These are phyloP conservation scores for Daedaleopsis nitida DNA, from an alignment of 768 basidiomycete genomes.

Conservation along the genomic window DNA sequence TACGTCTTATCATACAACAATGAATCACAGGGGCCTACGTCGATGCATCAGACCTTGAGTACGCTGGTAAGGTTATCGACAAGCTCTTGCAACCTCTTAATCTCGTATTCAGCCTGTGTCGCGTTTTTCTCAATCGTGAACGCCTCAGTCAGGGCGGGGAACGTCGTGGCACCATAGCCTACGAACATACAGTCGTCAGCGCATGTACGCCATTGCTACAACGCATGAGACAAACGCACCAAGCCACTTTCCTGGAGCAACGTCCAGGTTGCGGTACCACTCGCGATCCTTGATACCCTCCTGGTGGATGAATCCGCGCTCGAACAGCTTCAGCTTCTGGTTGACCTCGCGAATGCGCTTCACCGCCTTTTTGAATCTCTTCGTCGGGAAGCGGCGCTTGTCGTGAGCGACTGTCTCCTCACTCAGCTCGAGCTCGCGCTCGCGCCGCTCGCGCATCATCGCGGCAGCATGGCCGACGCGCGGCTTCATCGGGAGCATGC, in stretches of 20 bases:
- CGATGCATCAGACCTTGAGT: slow-evolving; percentile 3
- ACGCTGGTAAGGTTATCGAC: slow-evolving; percentile 38
- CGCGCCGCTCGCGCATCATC: slow-evolving; percentile 29
- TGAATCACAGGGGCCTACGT: background rate
- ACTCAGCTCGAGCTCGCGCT: background rate
- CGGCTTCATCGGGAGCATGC: slow-evolving; percentile 20
- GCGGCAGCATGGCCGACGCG: slow-evolving; percentile 31
- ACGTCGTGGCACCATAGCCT: slow-evolving; percentile 86
- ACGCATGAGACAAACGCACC: slow-evolving; percentile 43
- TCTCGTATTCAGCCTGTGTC: slow-evolving; percentile 63
- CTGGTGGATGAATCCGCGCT: slow-evolving; percentile 78
- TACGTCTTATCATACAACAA: background rate
- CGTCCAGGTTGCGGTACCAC: slow-evolving; percentile 86
- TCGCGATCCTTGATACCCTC: slow-evolving; percentile 78
- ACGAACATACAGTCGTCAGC: slow-evolving; percentile 2
- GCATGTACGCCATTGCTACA: background rate
- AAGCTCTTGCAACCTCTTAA: slow-evolving; percentile 52
- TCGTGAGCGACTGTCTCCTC: background rate
- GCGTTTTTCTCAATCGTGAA: slow-evolving; percentile 68
- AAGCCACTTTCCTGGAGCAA: slow-evolving; percentile 86
- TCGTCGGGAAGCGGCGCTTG: slow-evolving; percentile 17
- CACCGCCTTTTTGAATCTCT: slow-evolving; percentile 56
- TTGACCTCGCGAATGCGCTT: slow-evolving; percentile 50
- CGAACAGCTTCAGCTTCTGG: slow-evolving; percentile 68
- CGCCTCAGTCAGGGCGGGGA: slow-evolving; percentile 80